Base-by-base conservation (phyloP, 2,329 filamentous ascomycete species). In the Leptosphaerulina australis region DNA sequence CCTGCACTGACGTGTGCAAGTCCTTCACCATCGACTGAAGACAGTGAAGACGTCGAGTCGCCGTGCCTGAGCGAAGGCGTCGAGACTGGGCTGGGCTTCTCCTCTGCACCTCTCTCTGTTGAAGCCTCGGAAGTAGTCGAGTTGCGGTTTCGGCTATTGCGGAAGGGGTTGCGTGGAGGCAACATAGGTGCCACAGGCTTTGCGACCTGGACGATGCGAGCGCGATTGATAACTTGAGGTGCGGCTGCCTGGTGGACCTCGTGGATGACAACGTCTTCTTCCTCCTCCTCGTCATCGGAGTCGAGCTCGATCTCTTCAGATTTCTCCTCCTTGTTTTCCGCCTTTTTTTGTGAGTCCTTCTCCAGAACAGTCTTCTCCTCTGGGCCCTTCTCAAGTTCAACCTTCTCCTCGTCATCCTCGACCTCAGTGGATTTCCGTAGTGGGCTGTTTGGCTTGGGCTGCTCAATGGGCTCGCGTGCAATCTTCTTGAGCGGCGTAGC, bases 161-260 rank as follows among this genome's bases (percentile, higher is more conserved):
- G 75, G 52, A 86, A 85, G 1, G 90, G 88, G 66, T 88, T 96
- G 37, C 91, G 81, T 3, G 84, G 81, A 1, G 92, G 92, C 10
- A 96, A 81, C 7, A 88, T 85, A 1, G 92, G 91, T 1, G 90
- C 84, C 1, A 86, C 74, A 26, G 91, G 83, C 74, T 93, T 95
- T 10, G 89, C 85, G 50, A 97, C 96, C 35, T 85, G 91, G 21
- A 97, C 90, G 40, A 97, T 78, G 40, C 88, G 87, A 18, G 91
- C 90, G 66, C 89, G 88, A 29, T 85, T 87, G 48, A 91, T 84
- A 46, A 85, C 81, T 44, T 88, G 84, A 1, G 88, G 84, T 2
- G 83, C 81, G 37, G 84, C 77, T 33, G 83, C 79, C 30, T 84
- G 81, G 43, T 84, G 81, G 5, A 90, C 82, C 62, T 90, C 86